Evolutionary conservation across 2,329 filamentous ascomycete genomes (phyloP).

Genomic region (Albifimbria verrucaria): DNA sequence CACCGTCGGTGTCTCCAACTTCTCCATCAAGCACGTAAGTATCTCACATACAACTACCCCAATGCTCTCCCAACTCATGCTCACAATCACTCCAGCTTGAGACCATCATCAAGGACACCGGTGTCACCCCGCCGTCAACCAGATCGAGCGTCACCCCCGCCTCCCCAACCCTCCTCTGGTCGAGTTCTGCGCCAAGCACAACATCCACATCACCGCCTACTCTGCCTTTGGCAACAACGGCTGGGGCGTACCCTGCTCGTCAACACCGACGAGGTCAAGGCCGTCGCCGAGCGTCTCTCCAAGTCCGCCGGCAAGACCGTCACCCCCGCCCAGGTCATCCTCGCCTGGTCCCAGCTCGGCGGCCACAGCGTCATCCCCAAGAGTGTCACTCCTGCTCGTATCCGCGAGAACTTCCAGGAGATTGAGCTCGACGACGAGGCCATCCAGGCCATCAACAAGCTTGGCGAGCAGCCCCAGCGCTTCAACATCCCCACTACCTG

Average conservation of each 20-base stretch:
- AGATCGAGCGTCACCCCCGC: constrained; percentile 66
- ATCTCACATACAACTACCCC: background rate
- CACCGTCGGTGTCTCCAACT: constrained; percentile 73
- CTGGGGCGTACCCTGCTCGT: constrained; percentile 46
- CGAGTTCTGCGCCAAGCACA: constrained; percentile 58
- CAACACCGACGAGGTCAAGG: constrained; percentile 45
- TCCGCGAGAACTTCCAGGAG: constrained; percentile 68
- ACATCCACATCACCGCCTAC: constrained; percentile 66
- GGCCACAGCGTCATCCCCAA: constrained; percentile 74
- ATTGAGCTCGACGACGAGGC: constrained; percentile 53
- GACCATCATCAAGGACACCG: constrained; percentile 52
- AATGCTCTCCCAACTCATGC: background rate
- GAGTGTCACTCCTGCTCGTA: constrained; percentile 65
- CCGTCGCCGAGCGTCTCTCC: constrained; percentile 45
- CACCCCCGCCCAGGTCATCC: constrained; percentile 42
- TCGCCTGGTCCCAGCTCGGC: constrained; percentile 56
- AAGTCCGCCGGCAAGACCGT: constrained; percentile 31
- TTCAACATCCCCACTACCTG: constrained; percentile 53
- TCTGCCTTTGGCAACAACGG: constrained; percentile 51
- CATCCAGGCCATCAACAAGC: constrained; percentile 51
- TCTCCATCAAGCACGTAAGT: constrained; percentile 52
- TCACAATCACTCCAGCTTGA: constrained; percentile 39
- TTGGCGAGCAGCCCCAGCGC: constrained; percentile 54
- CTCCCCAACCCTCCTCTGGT: constrained; percentile 55
- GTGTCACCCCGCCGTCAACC: constrained; percentile 60